Base-by-base conservation (phyloP, 805 yeast species). In the Komagataella ulmi region DNA sequence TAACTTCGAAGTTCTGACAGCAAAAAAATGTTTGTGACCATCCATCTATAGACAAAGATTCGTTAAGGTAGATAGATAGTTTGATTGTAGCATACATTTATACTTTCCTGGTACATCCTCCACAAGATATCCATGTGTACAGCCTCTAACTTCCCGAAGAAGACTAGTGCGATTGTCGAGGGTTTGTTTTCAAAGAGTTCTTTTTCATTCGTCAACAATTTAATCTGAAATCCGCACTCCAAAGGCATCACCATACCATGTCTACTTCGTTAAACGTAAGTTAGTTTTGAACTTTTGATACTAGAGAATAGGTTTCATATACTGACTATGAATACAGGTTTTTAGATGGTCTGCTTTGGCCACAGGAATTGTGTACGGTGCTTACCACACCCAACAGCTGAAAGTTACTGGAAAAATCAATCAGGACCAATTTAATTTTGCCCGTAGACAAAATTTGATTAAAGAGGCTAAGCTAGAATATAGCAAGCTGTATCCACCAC, bases 331-430 rank as follows among this genome's bases (percentile, higher is more conserved):
- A 10, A 8, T 30, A 43, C 55, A 85, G 85, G 89, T 90, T 64
- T 79, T 90, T 65, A 88, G 98, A 83, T 91, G 93, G 83, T 75
- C 95, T 59, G 84, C 95, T 52, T 78, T 91, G 59, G 91, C 86
- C 51, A 80, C 88, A 59, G 99, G 99, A 69, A 74, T 90, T 54
- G 76, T 80, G 55, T 88, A 87, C 72, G 99, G 99, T 61, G 86
- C 88, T 57, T 77, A 77, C 68, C 96, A 88, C 76, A 86, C 95
- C 70, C 72, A 78, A 64, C 68, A 75, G 51, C 76, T 88, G 61
- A 81, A 82, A 61, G 61, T 78, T 21, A 74, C 75, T 52, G 89
- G 84, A 54, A 71, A 67, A 48, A 75, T 76, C 65, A 72, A 77
- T 63, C 78, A 74, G 51, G 86, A 80, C 61, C 71, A 72, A 51